A percentile compares a stretch with the other conserved stretches of the same genome.
Evolutionary conservation across 306 rosid genomes (phyloP).

Genomic region (Benincasa hispida): DNA sequence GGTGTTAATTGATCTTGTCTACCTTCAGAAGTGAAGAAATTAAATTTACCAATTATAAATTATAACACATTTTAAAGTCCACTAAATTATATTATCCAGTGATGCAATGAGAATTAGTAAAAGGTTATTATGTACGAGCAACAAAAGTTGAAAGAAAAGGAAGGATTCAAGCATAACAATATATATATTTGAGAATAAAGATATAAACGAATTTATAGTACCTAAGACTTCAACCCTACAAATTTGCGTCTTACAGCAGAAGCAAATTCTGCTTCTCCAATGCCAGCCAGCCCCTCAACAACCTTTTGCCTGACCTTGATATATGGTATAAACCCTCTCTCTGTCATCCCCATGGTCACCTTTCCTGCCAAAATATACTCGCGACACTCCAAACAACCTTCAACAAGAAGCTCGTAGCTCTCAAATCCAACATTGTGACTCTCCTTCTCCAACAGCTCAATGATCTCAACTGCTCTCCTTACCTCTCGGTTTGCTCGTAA

Average conservation of each 20-base stretch:
- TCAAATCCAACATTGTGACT: constrained; percentile 46
- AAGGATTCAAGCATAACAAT: not conserved
- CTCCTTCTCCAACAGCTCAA: constrained; percentile 49
- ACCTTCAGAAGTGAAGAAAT: constrained; percentile 6
- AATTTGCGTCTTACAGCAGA: constrained; percentile 64
- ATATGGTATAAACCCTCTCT: constrained; percentile 41
- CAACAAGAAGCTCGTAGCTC: constrained; percentile 53
- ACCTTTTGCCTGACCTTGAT: constrained; percentile 62
- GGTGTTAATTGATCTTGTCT: constrained; percentile 13
- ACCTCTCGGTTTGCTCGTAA: constrained; percentile 51
- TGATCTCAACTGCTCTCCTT: constrained; percentile 52
- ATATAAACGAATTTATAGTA: not conserved
- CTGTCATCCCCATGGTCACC: constrained; percentile 49
- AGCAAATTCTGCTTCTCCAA: constrained; percentile 64
- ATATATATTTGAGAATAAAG: not conserved
- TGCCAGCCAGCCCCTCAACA: constrained; percentile 55
- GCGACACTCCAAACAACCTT: constrained; percentile 60
- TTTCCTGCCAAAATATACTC: constrained; percentile 75
- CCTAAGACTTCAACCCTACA: constrained; percentile 34
- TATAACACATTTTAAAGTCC: not conserved
- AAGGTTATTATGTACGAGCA: not conserved
- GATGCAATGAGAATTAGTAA: constrained; percentile 11
- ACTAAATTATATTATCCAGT: constrained; percentile 4
- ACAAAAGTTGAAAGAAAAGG: not conserved
- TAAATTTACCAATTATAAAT: not conserved